Conservation (phyloP, 2,329 filamentous ascomycete genomes). For the Aureobasidium sp. region DNA sequence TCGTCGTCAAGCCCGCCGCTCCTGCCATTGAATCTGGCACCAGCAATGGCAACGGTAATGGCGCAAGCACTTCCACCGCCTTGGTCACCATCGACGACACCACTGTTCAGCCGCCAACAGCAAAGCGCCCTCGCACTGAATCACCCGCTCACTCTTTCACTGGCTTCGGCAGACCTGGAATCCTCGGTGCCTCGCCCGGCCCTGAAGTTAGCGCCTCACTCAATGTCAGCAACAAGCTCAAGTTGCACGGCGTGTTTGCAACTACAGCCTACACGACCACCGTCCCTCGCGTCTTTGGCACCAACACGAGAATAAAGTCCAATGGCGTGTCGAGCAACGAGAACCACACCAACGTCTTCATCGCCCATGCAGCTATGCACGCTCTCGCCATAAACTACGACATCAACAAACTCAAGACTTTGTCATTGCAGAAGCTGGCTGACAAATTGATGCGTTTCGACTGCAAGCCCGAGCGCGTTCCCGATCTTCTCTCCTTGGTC, state of each 20-base stretch:
- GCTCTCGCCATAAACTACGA: background rate
- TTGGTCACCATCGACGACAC: background rate
- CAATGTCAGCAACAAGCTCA: background rate
- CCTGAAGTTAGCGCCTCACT: background rate
- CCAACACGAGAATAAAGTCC: background rate
- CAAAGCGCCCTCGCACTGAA: background rate
- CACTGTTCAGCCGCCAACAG: background rate
- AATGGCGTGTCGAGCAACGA: background rate
- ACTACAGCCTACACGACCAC: background rate
- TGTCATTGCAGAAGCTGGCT: background rate
- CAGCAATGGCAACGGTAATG: background rate
- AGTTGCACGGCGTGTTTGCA: background rate
- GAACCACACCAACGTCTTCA: constrained; percentile 6
- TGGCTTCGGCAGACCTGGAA: background rate
- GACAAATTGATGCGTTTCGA: constrained; percentile 1
- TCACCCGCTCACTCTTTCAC: background rate
- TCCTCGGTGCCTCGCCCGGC: background rate
- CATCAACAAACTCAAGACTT: background rate
- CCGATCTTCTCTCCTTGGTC: background rate
- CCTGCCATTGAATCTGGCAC: background rate
- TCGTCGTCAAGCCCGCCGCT: background rate
- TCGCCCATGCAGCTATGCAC: constrained; percentile 7
- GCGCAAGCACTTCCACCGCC: background rate
- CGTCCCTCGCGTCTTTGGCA: background rate
- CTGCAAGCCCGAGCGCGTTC: background rate